Base-by-base conservation (phyloP, 2,329 filamentous ascomycete species). In the Pseudocercospora macadamiae region DNA sequence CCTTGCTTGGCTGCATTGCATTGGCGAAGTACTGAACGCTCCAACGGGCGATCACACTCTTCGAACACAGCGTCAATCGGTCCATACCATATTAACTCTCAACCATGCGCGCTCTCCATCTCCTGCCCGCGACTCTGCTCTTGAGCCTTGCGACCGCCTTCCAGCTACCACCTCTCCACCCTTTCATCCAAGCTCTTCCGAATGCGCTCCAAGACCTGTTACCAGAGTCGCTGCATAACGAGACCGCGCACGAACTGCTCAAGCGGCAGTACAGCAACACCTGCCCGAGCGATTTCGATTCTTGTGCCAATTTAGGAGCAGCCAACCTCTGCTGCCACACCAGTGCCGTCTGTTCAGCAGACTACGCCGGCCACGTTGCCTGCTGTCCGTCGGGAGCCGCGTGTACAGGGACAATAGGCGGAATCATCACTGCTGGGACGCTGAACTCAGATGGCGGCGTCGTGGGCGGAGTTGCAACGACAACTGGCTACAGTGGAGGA, bases 321-420 rank as follows among this genome's bases (percentile, higher is more conserved):
- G 73, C 81, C 2, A 77, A 77, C 36, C 77, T 84, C 55, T 88
- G 85, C 76, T 88, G 85, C 71, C 75, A 74, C 30, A 72, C 75
- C 37, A 77, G 76, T 49, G 79, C 82, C 19, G 76, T 79, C 57
- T 88, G 85, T 74, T 79, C 81, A 39, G 77, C 79, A 51, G 85
- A 88, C 71, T 72, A 73, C 37, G 81, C 79, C 34, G 79, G 83
- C 54, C 77, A 86, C 61, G 80, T 87, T 54, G 85, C 84, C 21
- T 88, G 85, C 76, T 88, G 85, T 73, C 84, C 84, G 0, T 77
- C 73, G 23, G 80, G 82, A 51, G 81, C 81, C 12, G 79, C 75
- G 25, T 88, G 85, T 67, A 86, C 84, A 0, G 85, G 85, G 2
- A 79, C 76, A 7, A 76, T 86, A 8, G 72, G 62, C 7, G 69